Evolutionary conservation across 176 grass and related monocot genomes (phyloP).

Genomic region (Cocos nucifera): DNA sequence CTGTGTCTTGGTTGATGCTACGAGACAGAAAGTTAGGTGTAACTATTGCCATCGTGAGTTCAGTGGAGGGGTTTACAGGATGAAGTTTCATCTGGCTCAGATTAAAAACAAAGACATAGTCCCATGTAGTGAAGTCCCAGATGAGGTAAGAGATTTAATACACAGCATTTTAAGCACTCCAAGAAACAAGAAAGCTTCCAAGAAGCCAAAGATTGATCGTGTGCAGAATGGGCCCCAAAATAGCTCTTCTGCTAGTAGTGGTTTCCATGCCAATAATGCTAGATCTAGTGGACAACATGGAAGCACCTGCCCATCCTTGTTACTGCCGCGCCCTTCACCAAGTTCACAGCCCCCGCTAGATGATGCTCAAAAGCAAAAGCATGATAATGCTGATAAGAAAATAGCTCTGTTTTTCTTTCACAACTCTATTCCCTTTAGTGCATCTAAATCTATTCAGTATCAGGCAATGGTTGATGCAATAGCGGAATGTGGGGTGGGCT

Average conservation of each 20-base stretch:
- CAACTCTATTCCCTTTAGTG: slow-evolving; percentile 17
- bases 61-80: slow-evolving; percentile 23
- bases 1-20: slow-evolving; percentile 24
- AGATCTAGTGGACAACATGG: slow-evolving; percentile 19
- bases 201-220: slow-evolving; percentile 10
- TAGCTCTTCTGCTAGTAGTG: slow-evolving; percentile 17
- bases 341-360: slow-evolving; percentile 5
- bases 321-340: slow-evolving; percentile 7
- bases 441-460: slow-evolving; percentile 20
- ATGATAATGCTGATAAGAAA: slow-evolving; percentile 20
- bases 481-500: slow-evolving; percentile 18
- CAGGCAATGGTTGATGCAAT: slow-evolving; percentile 19
- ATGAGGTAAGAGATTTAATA: slow-evolving; percentile 18
- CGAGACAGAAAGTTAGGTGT: slow-evolving; percentile 25
- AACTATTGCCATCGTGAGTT: slow-evolving; percentile 20
- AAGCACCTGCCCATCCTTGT: slow-evolving; percentile 21
- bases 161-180: slow-evolving; percentile 16
- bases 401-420: slow-evolving; percentile 19
- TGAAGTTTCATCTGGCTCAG: slow-evolving; percentile 26
- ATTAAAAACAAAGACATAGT: slow-evolving; percentile 25
- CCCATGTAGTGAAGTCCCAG: slow-evolving; percentile 16
- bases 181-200: slow-evolving; percentile 13
- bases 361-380: slow-evolving; percentile 19
- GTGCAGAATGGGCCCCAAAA: slow-evolving; percentile 9
- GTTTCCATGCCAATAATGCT: slow-evolving; percentile 14